Conservation (phyloP, 495 filamentous ascomycete species). For the Amorphotheca resinae region DNA sequence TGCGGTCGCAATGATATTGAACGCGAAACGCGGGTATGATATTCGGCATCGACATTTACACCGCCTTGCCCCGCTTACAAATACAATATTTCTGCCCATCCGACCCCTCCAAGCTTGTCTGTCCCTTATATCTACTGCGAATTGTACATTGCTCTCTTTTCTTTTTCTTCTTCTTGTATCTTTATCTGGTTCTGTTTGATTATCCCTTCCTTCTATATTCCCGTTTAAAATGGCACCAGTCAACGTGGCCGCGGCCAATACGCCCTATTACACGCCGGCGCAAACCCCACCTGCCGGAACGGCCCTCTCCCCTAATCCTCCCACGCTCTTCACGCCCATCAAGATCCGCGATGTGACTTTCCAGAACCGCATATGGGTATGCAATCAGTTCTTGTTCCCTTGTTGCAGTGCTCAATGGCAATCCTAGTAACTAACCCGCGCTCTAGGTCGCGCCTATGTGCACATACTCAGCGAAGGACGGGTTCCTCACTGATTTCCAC, state of each 20-base stretch:
- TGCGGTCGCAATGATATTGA: too few relatives aligned
- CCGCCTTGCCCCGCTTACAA: too few relatives aligned
- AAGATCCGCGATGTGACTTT: slow-evolving; percentile 53
- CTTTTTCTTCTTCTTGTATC: too few relatives aligned
- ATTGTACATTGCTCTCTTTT: too few relatives aligned
- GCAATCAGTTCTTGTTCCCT: slow-evolving; percentile 16
- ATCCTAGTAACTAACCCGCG: not conserved
- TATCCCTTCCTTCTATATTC: too few relatives aligned
- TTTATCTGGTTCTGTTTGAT: too few relatives aligned
- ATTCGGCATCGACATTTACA: too few relatives aligned
- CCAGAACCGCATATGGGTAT: slow-evolving; percentile 51
- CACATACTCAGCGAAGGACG: slow-evolving; percentile 55
- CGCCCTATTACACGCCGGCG: slow-evolving; percentile 54
- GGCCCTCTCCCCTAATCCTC: slow-evolving; percentile 30
- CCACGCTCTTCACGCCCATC: slow-evolving; percentile 53
- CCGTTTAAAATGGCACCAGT: too few relatives aligned
- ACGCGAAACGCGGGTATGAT: too few relatives aligned
- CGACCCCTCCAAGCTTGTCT: too few relatives aligned
- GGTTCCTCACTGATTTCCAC: slow-evolving; percentile 60
- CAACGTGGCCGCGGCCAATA: slow-evolving; percentile 10
- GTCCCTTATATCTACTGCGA: too few relatives aligned
- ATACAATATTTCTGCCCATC: too few relatives aligned
- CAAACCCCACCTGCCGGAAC: slow-evolving; percentile 54
- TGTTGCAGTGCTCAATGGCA: slow-evolving; percentile 11
- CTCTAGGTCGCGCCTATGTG: slow-evolving; percentile 45